Conservation (phyloP, 305 asterid species). For the Fraxinus ornus region DNA sequence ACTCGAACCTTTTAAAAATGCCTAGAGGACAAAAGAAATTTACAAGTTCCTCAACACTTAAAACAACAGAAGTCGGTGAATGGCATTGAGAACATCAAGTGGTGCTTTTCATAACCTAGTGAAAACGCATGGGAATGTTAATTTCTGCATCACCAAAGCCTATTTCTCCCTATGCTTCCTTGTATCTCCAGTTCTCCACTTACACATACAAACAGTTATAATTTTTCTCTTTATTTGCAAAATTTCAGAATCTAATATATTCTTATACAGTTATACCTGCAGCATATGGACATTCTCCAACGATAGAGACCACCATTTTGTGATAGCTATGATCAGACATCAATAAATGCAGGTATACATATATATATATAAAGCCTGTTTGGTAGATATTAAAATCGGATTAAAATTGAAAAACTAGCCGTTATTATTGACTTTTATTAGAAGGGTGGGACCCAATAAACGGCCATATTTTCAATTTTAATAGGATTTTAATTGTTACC, state of each 20-base stretch:
- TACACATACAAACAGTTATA: not conserved
- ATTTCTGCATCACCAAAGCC: not conserved
- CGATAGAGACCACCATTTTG: not conserved
- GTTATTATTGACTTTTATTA: too few relatives aligned
- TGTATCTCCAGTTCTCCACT: not conserved
- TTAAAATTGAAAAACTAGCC: too few relatives aligned
- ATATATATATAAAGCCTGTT: too few relatives aligned
- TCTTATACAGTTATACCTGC: not conserved
- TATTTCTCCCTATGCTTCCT: not conserved
- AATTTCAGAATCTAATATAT: not conserved
- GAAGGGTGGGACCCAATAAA: too few relatives aligned
- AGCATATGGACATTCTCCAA: not conserved
- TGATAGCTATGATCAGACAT: not conserved
- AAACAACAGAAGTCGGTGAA: not conserved
- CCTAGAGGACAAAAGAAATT: conserved; percentile 2
- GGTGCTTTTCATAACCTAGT: not conserved
- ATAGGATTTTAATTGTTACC: too few relatives aligned
- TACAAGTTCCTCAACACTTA: not conserved
- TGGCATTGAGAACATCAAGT: not conserved
- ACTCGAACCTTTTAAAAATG: not conserved
- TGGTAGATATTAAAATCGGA: too few relatives aligned
- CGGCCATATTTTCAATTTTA: too few relatives aligned
- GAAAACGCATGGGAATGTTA: not conserved
- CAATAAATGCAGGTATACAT: conserved; percentile 1
- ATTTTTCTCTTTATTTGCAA: not conserved